Percentiles rank a stretch among this genome's conserved stretches.
Conservation (phyloP, 441 rosid species). For the Adansonia grandidieri region DNA sequence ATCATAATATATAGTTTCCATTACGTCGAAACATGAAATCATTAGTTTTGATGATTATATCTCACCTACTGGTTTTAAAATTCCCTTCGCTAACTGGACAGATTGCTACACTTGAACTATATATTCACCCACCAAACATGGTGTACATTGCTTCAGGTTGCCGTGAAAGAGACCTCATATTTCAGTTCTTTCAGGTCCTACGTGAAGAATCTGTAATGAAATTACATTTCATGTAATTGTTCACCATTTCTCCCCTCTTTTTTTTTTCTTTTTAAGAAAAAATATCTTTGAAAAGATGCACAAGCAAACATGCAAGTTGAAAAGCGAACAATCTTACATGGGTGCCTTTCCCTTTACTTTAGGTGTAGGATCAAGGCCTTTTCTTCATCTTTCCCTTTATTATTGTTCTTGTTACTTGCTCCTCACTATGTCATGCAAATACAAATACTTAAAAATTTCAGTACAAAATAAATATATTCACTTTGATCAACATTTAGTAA, state of each 20-base stretch:
- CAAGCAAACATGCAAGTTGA: not conserved
- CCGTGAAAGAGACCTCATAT: not conserved
- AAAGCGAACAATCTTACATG: not conserved
- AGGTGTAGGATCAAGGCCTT: not conserved
- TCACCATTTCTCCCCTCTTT: not conserved
- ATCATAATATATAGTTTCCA: too few relatives aligned
- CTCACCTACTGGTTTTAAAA: slow-evolving; percentile 4
- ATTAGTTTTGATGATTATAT: slow-evolving; percentile 12
- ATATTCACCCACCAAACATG: slow-evolving; percentile 29
- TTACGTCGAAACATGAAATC: not conserved
- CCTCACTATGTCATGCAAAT: not conserved
- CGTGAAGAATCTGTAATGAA: not conserved
- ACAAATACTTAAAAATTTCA: not conserved
- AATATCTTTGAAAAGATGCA: not conserved
- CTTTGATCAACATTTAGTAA: too few relatives aligned
- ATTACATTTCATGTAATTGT: not conserved
- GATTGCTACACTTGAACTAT: slow-evolving; percentile 39
- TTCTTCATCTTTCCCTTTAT: not conserved
- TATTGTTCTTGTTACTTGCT: not conserved
- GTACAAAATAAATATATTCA: not conserved
- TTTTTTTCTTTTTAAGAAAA: not conserved
- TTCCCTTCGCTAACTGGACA: slow-evolving; percentile 4
- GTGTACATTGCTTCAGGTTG: not conserved
- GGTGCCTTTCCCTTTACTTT: not conserved
- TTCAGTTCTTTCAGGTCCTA: not conserved